Conservation (phyloP, 768 basidiomycete species). For the Rhizopogon sp. region DNA sequence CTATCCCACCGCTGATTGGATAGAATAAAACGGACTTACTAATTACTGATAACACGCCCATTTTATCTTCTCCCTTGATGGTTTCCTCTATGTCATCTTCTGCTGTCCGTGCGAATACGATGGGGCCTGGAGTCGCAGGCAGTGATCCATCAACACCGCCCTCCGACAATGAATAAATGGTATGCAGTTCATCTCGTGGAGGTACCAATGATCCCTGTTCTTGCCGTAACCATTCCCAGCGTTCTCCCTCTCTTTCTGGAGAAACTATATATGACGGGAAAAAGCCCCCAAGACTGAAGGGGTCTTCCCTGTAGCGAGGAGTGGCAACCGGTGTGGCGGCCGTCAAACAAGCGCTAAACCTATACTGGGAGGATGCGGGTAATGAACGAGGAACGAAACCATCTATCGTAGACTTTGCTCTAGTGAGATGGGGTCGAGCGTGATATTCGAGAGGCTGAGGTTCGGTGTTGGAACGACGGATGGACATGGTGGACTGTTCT, state of each 20-base stretch:
- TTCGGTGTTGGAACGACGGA: constrained; percentile 27
- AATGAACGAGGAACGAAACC: not conserved
- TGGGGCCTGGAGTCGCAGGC: constrained; percentile 16
- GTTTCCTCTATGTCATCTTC: constrained; percentile 31
- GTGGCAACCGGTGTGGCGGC: constrained; percentile 10
- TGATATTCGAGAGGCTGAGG: constrained; percentile 13
- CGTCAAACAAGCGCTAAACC: not conserved
- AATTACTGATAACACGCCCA: constrained; percentile 39
- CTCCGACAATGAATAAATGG: constrained; percentile 13
- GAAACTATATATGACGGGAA: constrained; percentile 33
- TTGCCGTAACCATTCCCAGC: constrained; percentile 39
- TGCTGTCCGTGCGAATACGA: constrained; percentile 25
- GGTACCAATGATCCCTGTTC: constrained; percentile 19
- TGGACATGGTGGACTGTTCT: constrained; percentile 15
- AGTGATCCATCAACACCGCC: constrained; percentile 14
- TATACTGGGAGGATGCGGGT: constrained; percentile 1
- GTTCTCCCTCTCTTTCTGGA: constrained; percentile 19
- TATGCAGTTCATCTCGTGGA: not conserved
- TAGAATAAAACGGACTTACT: constrained; percentile 26
- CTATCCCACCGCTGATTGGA: constrained; percentile 3
- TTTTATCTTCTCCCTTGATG: constrained; percentile 43
- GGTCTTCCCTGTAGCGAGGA: constrained; percentile 33
- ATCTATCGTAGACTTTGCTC: constrained; percentile 6
- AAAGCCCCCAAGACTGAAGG: constrained; percentile 45
- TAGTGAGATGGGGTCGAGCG: not conserved